These are phyloP conservation scores for Xylaria arbuscula DNA, from an alignment of 2,329 filamentous ascomycete genomes.

Conservation along the genomic window DNA sequence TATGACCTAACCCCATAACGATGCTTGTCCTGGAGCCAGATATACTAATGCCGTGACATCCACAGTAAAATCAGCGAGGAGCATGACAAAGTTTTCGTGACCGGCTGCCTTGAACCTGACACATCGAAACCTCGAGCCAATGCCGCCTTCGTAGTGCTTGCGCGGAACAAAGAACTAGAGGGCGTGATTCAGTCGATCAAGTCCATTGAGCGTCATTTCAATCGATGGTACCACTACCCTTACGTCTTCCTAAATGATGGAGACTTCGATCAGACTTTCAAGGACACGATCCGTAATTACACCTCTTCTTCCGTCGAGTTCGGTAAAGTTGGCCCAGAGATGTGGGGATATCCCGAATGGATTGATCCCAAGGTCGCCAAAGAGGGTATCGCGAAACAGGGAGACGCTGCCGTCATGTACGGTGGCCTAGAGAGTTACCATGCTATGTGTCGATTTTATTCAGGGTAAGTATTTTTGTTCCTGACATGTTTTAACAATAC, in stretches of 20 bases:
- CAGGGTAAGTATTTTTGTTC: conserved; percentile 72
- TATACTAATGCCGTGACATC: conserved; percentile 28
- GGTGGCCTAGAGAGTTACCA: conserved; percentile 99
- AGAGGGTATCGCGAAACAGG: conserved; percentile 96
- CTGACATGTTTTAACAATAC: background rate
- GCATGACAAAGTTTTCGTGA: conserved; percentile 95
- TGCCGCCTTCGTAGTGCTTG: conserved; percentile 94
- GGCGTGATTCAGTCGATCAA: conserved; percentile 97
- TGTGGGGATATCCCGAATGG: conserved; percentile 99
- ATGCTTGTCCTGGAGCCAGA: background rate
- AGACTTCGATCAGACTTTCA: conserved; percentile 96
- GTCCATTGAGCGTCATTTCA: conserved; percentile 98
- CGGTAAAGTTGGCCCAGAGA: conserved; percentile 87
- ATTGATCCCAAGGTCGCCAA: conserved; percentile 92
- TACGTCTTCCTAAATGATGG: conserved; percentile 99
- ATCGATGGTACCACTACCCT: conserved; percentile 97
- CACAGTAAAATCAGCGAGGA: conserved; percentile 94
- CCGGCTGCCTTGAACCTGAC: conserved; percentile 86
- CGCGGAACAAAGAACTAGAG: conserved; percentile 94
- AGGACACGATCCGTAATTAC: conserved; percentile 86
- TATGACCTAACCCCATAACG: conserved; percentile 58
- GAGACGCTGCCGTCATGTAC: conserved; percentile 98
- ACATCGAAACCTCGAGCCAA: conserved; percentile 85
- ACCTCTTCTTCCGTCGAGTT: conserved; percentile 91
- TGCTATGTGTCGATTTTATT: conserved; percentile 99